Base-by-base conservation (phyloP, 2,329 filamentous ascomycete species). In the Camptophora hylomeconis region DNA sequence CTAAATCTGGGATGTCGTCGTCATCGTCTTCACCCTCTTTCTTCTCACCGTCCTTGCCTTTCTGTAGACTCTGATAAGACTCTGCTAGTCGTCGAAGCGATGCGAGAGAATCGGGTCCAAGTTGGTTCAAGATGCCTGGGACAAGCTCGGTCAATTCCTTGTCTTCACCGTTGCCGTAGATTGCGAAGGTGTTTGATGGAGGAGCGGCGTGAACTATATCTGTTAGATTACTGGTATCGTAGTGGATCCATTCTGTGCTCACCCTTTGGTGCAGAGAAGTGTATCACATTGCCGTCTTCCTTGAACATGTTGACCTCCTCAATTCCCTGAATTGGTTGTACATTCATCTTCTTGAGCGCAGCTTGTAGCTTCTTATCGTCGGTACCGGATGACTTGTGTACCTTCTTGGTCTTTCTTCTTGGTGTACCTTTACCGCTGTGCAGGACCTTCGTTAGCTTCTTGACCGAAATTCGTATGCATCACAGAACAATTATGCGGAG, bases 241-340 rank as follows among this genome's bases (percentile, higher is more conserved):
- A 4, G 16, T 21, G 16, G 6, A 12, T 19, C 12, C 6, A 7
- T 13, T 21, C n/a, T 14, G 22, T 18, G 67, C 73, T 55, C 66
- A 95, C 89, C 89, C 72, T 94, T 94, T 50, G 89, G 89, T 54
- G 82, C 82, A 51, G 83, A 80, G 60, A 98, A 98, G 75, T 98
- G 89, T 56, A 98, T 95, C 61, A 98, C 89, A 63, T 98, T 98
- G 62, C 89, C 89, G 59, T 98, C 89, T 58, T 81, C 80, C 80
- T 98, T 98, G 79, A 98, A 98, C 89, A 98, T 98, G 79, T 98
- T 98, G 61, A 98, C 89, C 72, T 98, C 89, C 76, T 98, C 89
- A 52, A 98, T 98, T 46, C 81, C 83, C 70, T 92, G 86, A 65
- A 98, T 95, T 53, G 89, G 89, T 75, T 98, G 89, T 36, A 92